Conservation (phyloP, 805 yeast species). For the Wickerhamiella sorbophila region DNA sequence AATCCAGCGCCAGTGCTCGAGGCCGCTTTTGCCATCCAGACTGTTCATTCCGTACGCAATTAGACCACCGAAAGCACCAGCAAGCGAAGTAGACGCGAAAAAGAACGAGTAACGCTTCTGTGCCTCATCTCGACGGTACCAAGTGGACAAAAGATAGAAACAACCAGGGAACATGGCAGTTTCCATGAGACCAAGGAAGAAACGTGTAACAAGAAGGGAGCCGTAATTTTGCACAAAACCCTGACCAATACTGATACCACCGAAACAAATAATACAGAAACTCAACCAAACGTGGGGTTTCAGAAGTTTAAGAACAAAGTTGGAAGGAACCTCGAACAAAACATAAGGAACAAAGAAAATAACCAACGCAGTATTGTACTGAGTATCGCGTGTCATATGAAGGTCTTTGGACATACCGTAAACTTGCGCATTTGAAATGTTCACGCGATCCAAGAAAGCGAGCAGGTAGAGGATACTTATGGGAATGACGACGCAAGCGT, state of each 20-base stretch:
- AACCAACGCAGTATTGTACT: slow-evolving; percentile 51
- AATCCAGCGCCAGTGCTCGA: slow-evolving; percentile 42
- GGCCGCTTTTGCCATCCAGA: slow-evolving; percentile 30
- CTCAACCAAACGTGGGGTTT: slow-evolving; percentile 55
- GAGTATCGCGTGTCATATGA: slow-evolving; percentile 35
- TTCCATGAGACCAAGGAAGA: slow-evolving; percentile 53
- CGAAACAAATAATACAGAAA: slow-evolving; percentile 45
- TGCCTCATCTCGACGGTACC: slow-evolving; percentile 49
- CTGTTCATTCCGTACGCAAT: slow-evolving; percentile 51
- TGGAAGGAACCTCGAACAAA: slow-evolving; percentile 48
- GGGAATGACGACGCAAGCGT: slow-evolving; percentile 59
- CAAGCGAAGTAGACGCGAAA: slow-evolving; percentile 56
- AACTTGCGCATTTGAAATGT: slow-evolving; percentile 65
- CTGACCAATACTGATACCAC: slow-evolving; percentile 48
- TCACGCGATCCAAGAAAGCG: slow-evolving; percentile 69
- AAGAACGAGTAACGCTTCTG: slow-evolving; percentile 57
- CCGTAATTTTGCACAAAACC: slow-evolving; percentile 49
- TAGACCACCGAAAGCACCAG: slow-evolving; percentile 70
- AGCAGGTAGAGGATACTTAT: slow-evolving; percentile 60
- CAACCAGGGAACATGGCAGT: slow-evolving; percentile 64
- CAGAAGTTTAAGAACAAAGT: slow-evolving; percentile 42
- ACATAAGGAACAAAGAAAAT: slow-evolving; percentile 62
- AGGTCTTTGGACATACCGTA: slow-evolving; percentile 51
- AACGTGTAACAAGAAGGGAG: slow-evolving; percentile 46
- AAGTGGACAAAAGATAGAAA: slow-evolving; percentile 53